Evolutionary conservation across 768 basidiomycete genomes (phyloP).

Genomic region (Termitomyces sp.): DNA sequence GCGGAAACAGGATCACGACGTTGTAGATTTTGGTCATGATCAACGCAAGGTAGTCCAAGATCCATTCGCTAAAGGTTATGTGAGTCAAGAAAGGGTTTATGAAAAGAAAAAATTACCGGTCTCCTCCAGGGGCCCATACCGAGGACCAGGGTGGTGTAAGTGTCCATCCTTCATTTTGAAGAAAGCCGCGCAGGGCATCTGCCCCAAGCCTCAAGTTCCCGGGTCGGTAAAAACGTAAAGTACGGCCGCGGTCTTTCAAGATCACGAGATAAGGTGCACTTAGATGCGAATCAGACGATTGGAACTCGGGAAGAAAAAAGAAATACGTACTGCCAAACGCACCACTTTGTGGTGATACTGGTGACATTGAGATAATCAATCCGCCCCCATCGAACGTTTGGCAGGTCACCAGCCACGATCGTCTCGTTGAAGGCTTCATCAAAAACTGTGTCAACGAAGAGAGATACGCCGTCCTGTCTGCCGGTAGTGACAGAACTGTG

Average conservation of each 20-base stretch:
- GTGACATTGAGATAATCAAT: slow-evolving; percentile 88
- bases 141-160: slow-evolving; percentile 63
- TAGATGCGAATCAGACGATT: slow-evolving; percentile 1
- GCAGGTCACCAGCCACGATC: slow-evolving; percentile 51
- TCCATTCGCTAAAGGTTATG: slow-evolving; percentile 46
- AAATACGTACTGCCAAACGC: slow-evolving; percentile 67
- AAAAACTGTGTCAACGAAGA: slow-evolving; percentile 65
- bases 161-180: slow-evolving; percentile 59
- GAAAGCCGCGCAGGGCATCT: slow-evolving; percentile 58
- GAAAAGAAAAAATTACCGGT: slow-evolving; percentile 37
- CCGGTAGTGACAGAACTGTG: slow-evolving; percentile 52
- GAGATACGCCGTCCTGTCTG: slow-evolving; percentile 60
- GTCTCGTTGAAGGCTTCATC: slow-evolving; percentile 70
- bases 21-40: slow-evolving; percentile 47
- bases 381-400: slow-evolving; percentile 74
- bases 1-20: slow-evolving; percentile 49
- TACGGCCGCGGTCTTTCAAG: slow-evolving; percentile 62
- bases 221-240: slow-evolving; percentile 76
- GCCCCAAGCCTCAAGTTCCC: slow-evolving; percentile 53
- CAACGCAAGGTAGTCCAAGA: slow-evolving; percentile 55
- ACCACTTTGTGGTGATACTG: slow-evolving; percentile 79
- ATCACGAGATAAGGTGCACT: slow-evolving; percentile 79
- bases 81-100: neutral
- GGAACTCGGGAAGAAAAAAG: neutral
- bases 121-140: slow-evolving; percentile 70